Conservation (phyloP, 106 monocot genomes). For the Dendrobium nobile region DNA sequence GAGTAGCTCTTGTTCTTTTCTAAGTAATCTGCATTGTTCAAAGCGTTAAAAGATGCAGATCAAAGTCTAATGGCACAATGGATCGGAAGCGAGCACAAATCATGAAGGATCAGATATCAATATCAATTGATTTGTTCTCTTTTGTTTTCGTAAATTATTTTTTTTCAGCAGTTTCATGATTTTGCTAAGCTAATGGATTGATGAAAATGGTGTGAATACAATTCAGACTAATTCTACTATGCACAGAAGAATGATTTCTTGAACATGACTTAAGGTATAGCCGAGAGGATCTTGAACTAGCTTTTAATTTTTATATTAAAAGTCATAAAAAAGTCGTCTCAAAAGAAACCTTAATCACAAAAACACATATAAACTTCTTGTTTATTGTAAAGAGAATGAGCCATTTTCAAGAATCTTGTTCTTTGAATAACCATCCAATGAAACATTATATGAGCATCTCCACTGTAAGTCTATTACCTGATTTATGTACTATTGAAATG, state of each 20-base stretch:
- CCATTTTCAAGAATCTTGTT: conserved; percentile 93
- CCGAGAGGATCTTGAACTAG: conserved; percentile 64
- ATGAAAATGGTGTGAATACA: neutral
- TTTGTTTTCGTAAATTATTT: neutral
- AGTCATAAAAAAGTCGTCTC: too few species aligned
- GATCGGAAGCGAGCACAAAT: conserved; percentile 32
- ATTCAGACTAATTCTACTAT: neutral
- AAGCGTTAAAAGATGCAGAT: conserved; percentile 30
- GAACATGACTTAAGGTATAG: conserved; percentile 53
- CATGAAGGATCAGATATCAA: conserved; percentile 29
- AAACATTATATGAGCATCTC: conserved; percentile 82
- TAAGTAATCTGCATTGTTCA: conserved; percentile 19
- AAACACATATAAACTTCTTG: conserved; percentile 63
- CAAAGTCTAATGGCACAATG: conserved; percentile 22
- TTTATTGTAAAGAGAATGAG: conserved; percentile 71
- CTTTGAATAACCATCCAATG: conserved; percentile 92
- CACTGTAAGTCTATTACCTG: conserved; percentile 48
- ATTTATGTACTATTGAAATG: neutral
- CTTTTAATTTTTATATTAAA: conserved; percentile 1
- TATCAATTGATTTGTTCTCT: conserved; percentile 47
- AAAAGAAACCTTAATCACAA: conserved; percentile 25
- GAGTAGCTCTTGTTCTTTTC: conserved; percentile 27
- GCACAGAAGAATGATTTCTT: conserved; percentile 46
- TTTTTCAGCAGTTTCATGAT: neutral
- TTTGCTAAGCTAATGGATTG: neutral